These are phyloP conservation scores for Tricladium varicosporioides DNA, from an alignment of 2,329 filamentous ascomycete species.

Conservation along the genomic window DNA sequence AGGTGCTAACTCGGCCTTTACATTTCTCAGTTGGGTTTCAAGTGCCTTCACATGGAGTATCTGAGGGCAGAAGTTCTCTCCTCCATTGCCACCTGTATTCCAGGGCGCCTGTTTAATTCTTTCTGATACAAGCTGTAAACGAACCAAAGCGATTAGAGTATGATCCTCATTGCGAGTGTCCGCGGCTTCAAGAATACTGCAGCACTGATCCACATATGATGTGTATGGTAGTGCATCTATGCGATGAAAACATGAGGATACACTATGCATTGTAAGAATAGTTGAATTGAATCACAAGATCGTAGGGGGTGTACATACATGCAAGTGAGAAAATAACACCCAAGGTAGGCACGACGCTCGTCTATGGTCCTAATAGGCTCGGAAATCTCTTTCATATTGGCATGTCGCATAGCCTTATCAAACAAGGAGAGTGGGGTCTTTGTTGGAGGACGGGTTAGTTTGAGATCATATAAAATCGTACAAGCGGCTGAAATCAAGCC, in stretches of 20 bases:
- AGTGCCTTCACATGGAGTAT: conserved; percentile 17
- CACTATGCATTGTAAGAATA: not conserved
- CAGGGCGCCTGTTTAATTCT: conserved; percentile 17
- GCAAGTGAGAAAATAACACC: conserved; percentile 17
- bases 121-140: conserved; percentile 13
- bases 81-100: conserved; percentile 1
- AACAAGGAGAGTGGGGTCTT: conserved; percentile 2
- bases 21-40: conserved; percentile 6
- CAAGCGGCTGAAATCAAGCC: conserved; percentile 12
- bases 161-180: conserved; percentile 7
- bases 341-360: conserved; percentile 17
- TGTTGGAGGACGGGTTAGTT: conserved; percentile 6
- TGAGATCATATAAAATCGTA: conserved; percentile 19
- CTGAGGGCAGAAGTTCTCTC: conserved; percentile 1
- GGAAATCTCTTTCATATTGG: not conserved
- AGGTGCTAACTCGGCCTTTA: conserved; percentile 1
- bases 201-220: conserved; percentile 20
- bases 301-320: conserved; percentile 8
- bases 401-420: conserved; percentile 2
- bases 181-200: conserved; percentile 5
- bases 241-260: conserved; percentile 15
- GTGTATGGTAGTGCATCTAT: conserved; percentile 13
- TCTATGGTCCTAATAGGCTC: conserved; percentile 8
- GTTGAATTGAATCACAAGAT: no score
- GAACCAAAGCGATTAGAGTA: conserved; percentile 8